Conservation (phyloP, 805 yeast species). For the Kuraishia ogatae region DNA sequence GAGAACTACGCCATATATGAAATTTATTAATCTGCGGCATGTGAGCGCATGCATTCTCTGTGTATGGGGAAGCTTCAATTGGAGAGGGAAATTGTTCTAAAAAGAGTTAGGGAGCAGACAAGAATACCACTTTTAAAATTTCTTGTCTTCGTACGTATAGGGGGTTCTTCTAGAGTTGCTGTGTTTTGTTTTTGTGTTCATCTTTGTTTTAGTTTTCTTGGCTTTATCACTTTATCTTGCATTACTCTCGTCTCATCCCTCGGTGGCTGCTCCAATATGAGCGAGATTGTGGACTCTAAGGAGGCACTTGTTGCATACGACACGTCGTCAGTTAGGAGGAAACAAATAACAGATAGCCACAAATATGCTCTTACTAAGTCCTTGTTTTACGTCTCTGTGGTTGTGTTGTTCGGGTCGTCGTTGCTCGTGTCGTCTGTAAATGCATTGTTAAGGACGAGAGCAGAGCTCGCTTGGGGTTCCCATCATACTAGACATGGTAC, state of each 20-base stretch:
- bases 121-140: background rate
- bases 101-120: background rate
- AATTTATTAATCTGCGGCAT: background rate
- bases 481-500: background rate
- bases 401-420: slow-evolving; percentile 3
- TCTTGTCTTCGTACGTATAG: background rate
- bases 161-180: too few species aligned
- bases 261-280: background rate
- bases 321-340: background rate
- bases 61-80: background rate
- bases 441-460: background rate
- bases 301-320: background rate
- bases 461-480: background rate
- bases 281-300: background rate
- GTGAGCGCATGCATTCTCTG: background rate
- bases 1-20: background rate
- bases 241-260: background rate
- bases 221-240: too few species aligned
- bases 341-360: background rate
- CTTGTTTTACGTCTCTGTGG: background rate
- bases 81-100: background rate
- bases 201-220: background rate
- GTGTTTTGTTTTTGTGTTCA: background rate
- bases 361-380: background rate
- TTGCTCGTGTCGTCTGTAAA: slow-evolving; percentile 1